These are phyloP conservation scores for Fonsecaea pugnacius DNA, from an alignment of 2,329 filamentous ascomycete species.

Conservation along the genomic window DNA sequence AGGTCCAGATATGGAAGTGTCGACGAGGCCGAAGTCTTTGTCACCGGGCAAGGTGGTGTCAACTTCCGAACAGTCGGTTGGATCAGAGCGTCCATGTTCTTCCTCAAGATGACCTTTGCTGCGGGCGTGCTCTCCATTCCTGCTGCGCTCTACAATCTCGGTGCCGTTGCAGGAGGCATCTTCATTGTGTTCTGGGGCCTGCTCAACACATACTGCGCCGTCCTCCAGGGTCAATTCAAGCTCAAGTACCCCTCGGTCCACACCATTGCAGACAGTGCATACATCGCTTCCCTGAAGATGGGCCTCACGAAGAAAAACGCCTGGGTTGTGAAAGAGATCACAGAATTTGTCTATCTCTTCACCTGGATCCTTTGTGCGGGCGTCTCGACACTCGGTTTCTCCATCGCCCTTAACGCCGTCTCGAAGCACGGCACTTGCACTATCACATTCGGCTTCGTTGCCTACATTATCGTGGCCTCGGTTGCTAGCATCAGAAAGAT, in stretches of 20 bases:
- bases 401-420: slow-evolving; percentile 49
- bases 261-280: slow-evolving; percentile 62
- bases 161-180: slow-evolving; percentile 53
- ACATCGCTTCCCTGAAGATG: slow-evolving; percentile 51
- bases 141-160: slow-evolving; percentile 53
- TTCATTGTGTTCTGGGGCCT: slow-evolving; percentile 55
- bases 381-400: slow-evolving; percentile 50
- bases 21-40: slow-evolving; percentile 49
- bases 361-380: slow-evolving; percentile 51
- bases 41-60: slow-evolving; percentile 49
- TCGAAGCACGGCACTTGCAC: slow-evolving; percentile 45
- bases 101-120: slow-evolving; percentile 75
- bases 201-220: slow-evolving; percentile 54
- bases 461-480: slow-evolving; percentile 34
- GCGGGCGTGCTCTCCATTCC: slow-evolving; percentile 83
- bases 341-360: slow-evolving; percentile 42
- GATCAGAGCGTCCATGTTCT: slow-evolving; percentile 55
- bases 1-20: neutral
- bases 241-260: slow-evolving; percentile 57
- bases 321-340: slow-evolving; percentile 47
- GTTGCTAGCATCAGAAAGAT: slow-evolving; percentile 42
- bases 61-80: slow-evolving; percentile 56
- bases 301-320: neutral
- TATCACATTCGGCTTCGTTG: slow-evolving; percentile 38
- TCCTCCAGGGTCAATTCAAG: slow-evolving; percentile 57